Percentiles rank a stretch among this genome's conserved stretches.
Conservation (phyloP, 805 yeast species). For the Candida tibetensis region DNA sequence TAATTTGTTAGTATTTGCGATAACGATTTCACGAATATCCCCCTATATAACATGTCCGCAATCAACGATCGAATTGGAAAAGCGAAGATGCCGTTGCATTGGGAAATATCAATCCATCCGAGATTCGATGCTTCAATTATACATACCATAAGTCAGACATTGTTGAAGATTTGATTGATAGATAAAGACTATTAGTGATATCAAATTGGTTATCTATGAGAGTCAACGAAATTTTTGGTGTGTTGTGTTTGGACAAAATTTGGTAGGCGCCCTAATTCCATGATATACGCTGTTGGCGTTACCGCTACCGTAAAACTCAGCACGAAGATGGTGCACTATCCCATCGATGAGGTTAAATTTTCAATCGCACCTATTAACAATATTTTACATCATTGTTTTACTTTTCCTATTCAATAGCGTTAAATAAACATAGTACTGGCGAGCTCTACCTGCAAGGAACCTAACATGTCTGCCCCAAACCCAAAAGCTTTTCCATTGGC, state of each 20-base stretch:
- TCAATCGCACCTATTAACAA: neutral
- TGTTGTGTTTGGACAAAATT: neutral
- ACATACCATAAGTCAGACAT: constrained; percentile 81
- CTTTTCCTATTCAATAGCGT: neutral
- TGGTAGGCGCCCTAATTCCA: neutral
- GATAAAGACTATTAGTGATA: neutral
- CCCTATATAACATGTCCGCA: too few species aligned
- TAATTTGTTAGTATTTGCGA: constrained; percentile 21
- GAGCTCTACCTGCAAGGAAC: constrained; percentile 33
- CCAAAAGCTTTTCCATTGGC: constrained; percentile 99
- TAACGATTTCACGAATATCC: neutral
- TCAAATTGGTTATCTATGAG: neutral
- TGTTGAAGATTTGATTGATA: constrained; percentile 16
- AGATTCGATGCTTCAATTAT: neutral
- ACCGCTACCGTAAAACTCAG: neutral
- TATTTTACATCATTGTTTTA: neutral
- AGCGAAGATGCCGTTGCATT: neutral
- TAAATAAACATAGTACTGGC: constrained; percentile 14
- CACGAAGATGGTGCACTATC: neutral
- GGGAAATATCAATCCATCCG: neutral
- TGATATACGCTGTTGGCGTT: neutral
- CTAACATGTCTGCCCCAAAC: constrained; percentile 80
- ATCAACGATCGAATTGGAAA: neutral
- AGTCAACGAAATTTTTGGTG: neutral
- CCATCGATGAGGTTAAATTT: constrained; percentile 1